Evolutionary conservation across 805 yeast genomes (phyloP).

Genomic region (Kodamaea jinghongensis): DNA sequence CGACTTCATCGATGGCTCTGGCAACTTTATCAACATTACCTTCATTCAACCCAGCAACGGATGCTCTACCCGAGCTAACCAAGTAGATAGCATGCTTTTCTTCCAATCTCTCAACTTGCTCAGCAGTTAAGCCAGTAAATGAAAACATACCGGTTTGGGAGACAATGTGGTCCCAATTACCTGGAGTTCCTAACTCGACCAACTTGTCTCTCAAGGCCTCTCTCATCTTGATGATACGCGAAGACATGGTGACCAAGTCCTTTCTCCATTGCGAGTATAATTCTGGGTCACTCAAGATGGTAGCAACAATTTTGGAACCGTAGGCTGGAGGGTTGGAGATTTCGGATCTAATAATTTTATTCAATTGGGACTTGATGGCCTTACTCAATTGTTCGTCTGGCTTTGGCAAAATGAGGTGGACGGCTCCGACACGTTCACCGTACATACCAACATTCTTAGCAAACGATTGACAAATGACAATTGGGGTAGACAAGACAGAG

Average conservation of each 20-base stretch:
- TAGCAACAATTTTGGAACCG: slow-evolving; percentile 88
- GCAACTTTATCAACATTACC: slow-evolving; percentile 78
- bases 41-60: slow-evolving; percentile 89
- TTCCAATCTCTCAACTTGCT: slow-evolving; percentile 76
- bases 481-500: slow-evolving; percentile 41
- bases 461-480: slow-evolving; percentile 87
- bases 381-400: slow-evolving; percentile 37
- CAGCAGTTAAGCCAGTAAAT: slow-evolving; percentile 79
- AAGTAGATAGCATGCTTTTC: slow-evolving; percentile 77
- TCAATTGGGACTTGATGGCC: slow-evolving; percentile 74
- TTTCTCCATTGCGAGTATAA: slow-evolving; percentile 76
- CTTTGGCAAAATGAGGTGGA: slow-evolving; percentile 64
- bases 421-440: slow-evolving; percentile 95
- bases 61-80: slow-evolving; percentile 82
- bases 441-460: slow-evolving; percentile 96
- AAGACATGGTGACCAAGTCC: slow-evolving; percentile 84
- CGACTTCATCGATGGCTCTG: slow-evolving; percentile 75
- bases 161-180: slow-evolving; percentile 88
- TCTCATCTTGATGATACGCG: slow-evolving; percentile 81
- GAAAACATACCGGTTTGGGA: slow-evolving; percentile 96
- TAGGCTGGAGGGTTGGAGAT: slow-evolving; percentile 93
- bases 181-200: slow-evolving; percentile 69
- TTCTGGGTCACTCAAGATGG: slow-evolving; percentile 63
- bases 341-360: slow-evolving; percentile 74
- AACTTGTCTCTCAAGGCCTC: slow-evolving; percentile 58